A percentile compares a stretch with the other conserved stretches of the same genome.
Evolutionary conservation across 306 rosid species (phyloP).

Genomic region (Chamaecrista fasciculata): DNA sequence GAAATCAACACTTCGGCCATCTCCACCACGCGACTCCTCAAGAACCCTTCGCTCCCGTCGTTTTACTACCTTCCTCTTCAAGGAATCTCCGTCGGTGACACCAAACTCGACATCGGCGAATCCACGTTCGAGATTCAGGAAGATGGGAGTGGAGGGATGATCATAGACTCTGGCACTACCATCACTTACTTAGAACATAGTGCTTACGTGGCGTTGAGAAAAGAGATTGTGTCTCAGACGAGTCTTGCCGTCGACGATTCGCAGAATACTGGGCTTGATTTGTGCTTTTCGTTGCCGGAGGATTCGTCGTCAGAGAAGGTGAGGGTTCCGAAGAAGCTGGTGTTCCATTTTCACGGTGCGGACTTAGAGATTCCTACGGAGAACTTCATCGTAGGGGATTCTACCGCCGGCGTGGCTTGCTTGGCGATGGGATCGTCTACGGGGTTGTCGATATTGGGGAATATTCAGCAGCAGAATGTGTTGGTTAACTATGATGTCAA

Average conservation of each 20-base stretch:
- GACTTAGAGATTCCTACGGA: constrained; percentile 68
- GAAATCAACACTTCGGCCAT: background rate
- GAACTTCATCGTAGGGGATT: constrained; percentile 62
- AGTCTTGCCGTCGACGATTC: constrained; percentile 43
- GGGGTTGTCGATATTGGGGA: constrained; percentile 72
- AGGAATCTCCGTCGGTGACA: constrained; percentile 74
- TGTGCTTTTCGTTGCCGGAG: constrained; percentile 60
- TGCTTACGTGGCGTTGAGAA: constrained; percentile 42
- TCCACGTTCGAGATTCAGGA: constrained; percentile 47
- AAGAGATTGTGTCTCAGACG: constrained; percentile 59
- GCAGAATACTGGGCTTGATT: constrained; percentile 54
- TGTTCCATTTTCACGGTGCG: constrained; percentile 65
- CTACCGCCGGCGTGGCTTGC: constrained; percentile 53
- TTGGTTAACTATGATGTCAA: constrained; percentile 51
- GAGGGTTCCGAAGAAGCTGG: constrained; percentile 50
- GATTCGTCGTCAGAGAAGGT: constrained; percentile 27
- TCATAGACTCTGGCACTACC: constrained; percentile 91
- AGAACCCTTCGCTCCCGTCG: constrained; percentile 65
- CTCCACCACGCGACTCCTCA: constrained; percentile 50
- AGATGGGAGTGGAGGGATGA: constrained; percentile 78
- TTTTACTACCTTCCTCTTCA: constrained; percentile 74
- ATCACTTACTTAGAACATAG: constrained; percentile 51
- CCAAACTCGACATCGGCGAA: constrained; percentile 37
- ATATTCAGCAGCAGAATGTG: constrained; percentile 53
- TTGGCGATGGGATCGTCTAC: constrained; percentile 68